Evolutionary conservation across 2,329 filamentous ascomycete species (phyloP).

Genomic region (Tolypocladium nubicola): DNA sequence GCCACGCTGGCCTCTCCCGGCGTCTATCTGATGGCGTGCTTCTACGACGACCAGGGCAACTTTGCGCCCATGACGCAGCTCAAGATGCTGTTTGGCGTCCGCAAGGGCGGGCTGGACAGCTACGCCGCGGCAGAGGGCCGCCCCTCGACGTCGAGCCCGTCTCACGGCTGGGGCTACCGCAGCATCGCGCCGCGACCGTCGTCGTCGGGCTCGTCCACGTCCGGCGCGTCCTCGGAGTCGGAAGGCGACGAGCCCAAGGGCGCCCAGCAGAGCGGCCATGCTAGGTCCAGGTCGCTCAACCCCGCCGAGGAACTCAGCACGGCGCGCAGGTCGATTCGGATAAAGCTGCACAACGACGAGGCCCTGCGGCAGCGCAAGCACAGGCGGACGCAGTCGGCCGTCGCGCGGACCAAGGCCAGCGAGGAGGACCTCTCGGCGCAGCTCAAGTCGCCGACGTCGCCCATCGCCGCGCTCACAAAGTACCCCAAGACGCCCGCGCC

Average conservation of each 20-base stretch:
- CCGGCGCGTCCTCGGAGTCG: conserved; percentile 59
- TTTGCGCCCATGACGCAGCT: conserved; percentile 73
- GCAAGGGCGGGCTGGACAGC: conserved; percentile 23
- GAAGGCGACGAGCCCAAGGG: conserved; percentile 44
- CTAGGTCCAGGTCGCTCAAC: conserved; percentile 51
- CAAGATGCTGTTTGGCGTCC: conserved; percentile 47
- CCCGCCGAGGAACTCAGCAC: conserved; percentile 53
- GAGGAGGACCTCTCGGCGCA: conserved; percentile 57
- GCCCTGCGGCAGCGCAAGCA: conserved; percentile 62
- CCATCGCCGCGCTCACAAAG: conserved; percentile 65
- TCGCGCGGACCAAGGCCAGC: conserved; percentile 29
- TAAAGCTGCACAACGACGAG: conserved; percentile 80
- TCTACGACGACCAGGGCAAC: conserved; percentile 69
- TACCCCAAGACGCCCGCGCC: conserved; percentile 87
- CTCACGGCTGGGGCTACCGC: conserved; percentile 15
- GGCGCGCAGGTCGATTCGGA: conserved; percentile 71
- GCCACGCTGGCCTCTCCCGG: conserved; percentile 71
- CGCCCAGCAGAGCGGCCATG: conserved; percentile 33
- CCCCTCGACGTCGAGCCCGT: background rate
- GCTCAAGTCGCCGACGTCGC: conserved; percentile 88
- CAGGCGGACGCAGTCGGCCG: conserved; percentile 45
- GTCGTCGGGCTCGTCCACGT: conserved; percentile 39
- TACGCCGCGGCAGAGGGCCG: conserved; percentile 1
- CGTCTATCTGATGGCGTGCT: conserved; percentile 70
- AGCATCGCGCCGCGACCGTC: conserved; percentile 15